Base-by-base conservation (phyloP, 2,329 filamentous ascomycete species). In the Fusarium incarnatum region DNA sequence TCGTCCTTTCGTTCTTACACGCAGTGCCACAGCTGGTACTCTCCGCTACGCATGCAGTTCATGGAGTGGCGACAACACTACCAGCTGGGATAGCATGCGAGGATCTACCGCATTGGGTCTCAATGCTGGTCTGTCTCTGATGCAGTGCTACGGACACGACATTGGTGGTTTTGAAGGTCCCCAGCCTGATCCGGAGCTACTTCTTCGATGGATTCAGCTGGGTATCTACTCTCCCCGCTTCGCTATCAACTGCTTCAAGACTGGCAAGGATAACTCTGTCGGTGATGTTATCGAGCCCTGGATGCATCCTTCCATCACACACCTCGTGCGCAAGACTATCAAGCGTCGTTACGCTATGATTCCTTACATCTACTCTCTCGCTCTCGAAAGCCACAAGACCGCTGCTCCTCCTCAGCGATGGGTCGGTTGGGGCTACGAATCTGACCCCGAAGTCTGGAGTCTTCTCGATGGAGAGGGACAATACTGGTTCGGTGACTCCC, bases 171-270 rank as follows among this genome's bases (percentile, higher is more conserved):
- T 93, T 72, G 91, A 93, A 80, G 91, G 90, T 28, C 90, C 90
- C 0, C 91, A 93, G 73, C 91, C 91, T 0, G 86, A 86, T 0
- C 89, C 91, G 0, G 91, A 93, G 73, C 84, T 92, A 4, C 84
- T 93, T 0, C 86, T 93, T 5, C 87, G 91, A 30, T 94, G 91
- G 91, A 84, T 93, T 15, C 91, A 93, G 74, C 84, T 92, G 3
- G 91, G 91, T 8, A 87, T 89, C 64, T 87, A 92, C 79, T 91
- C 89, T 3, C 86, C 89, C 1, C 88, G 91, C 0, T 93, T 93
- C 72, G 89, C 91, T 13, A 93, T 93, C 81, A 93, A 93, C 78
- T 93, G 91, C 78, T 93, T 91, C 86, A 93, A 93, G 80, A 93
- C 91, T 0, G 84, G 87, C 0, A 81, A 86, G 1, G 88, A 93